Evolutionary conservation across 1,284 basidiomycete genomes (phyloP), one percentile per base, ranked within the genome.

Genomic region (Apiotrichum sp.): DNA sequence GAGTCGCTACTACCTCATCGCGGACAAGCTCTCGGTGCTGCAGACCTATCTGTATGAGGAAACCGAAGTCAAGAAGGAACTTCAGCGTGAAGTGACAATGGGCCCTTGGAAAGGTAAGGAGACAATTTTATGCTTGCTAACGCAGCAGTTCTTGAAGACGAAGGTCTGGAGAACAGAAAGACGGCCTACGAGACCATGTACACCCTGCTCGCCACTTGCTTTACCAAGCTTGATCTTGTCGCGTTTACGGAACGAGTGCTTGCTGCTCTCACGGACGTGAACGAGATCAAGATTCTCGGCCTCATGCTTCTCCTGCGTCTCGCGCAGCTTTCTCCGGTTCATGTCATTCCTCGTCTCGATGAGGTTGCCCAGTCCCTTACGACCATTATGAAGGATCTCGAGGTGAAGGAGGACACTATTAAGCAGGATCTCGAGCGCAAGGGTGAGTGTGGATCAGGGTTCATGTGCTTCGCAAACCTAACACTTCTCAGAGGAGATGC

Each of bases 401-500:
- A 86, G 9, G 84, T 91, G 47, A 90, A 88, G 56, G 93, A 93
- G 75, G 90, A 93, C 72, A 93, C 91, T 0, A 93, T 98, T 59
- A 97, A 97, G 78, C 95, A 98, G 76, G 95, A 99, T 66, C 77
- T 97, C 49, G 95, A 98, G 77, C 85, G 93, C 36, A 88, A 91
- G 50, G 77, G 75, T 67, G 48, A 65, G 69, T 59, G n/a, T 43
- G 29, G 22, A 22, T 22, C 9, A 41, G 36, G 32, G 33, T 4
- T 9, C 22, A 22, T 22, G 22, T 22, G 22, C 22, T 22, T 22
- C 22, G 22, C 22, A 22, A 22, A 22, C 22, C 22, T 22, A 22
- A 22, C 22, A 22, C 22, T 22, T 22, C 22, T 22, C 52, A 70
- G 87, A 87, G 31, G 93, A 97, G 76, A 80, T 96, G 65, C 91